Percentiles rank a stretch among this genome's conserved stretches.
Evolutionary conservation across 2,329 filamentous ascomycete genomes (phyloP).

Genomic region (Fusarium sp.): DNA sequence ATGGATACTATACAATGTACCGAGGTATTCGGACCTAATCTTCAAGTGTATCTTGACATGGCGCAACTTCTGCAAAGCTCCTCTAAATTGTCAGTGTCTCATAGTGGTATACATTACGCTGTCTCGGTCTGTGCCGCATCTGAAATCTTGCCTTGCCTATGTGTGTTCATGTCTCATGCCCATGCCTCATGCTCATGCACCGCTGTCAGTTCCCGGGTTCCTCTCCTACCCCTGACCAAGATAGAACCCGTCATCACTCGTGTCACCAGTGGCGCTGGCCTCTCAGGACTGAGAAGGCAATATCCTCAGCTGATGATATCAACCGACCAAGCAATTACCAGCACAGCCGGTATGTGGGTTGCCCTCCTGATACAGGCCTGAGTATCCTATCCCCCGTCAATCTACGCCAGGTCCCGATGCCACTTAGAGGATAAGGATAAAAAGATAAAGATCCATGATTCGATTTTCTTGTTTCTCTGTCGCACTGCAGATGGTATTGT

Average conservation of each 20-base stretch:
- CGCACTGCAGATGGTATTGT: constrained; percentile 41
- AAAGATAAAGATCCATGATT: constrained; percentile 8
- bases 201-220: constrained; percentile 41
- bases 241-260: constrained; percentile 29
- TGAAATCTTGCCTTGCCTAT: constrained; percentile 30
- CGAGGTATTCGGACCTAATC: neutral
- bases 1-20: neutral
- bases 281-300: constrained; percentile 7
- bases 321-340: constrained; percentile 33
- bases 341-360: constrained; percentile 28
- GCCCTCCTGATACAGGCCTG: constrained; percentile 6
- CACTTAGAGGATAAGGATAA: neutral
- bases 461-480: constrained; percentile 34
- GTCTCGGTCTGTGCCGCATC: constrained; percentile 45
- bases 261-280: constrained; percentile 15
- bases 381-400: constrained; percentile 6
- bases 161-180: constrained; percentile 24
- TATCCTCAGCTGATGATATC: constrained; percentile 36
- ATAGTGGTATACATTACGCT: constrained; percentile 26
- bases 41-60: constrained; percentile 5
- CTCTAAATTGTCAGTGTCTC: constrained; percentile 17
- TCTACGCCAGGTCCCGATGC: constrained; percentile 27
- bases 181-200: neutral
- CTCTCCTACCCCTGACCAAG: constrained; percentile 22
- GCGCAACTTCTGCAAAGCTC: constrained; percentile 6